phyloP scores from a whole-genome alignment of 140 eudicot species.

The Bidens hawaiensis region DNA sequence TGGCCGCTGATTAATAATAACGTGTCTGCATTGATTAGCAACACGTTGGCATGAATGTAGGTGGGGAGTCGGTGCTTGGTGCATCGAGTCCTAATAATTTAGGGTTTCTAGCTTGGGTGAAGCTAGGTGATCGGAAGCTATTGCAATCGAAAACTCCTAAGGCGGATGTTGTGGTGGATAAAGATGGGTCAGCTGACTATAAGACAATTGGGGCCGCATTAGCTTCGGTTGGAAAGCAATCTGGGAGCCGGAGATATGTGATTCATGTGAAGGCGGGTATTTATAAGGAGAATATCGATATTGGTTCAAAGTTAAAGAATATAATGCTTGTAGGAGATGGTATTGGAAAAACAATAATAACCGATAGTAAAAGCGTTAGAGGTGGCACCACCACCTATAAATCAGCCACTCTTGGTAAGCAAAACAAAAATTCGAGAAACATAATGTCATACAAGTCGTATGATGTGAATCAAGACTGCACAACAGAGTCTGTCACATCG shows the following conservation, averaged over 20 bases:
- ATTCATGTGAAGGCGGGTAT: conserved; percentile 63
- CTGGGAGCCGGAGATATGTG: conserved; percentile 54
- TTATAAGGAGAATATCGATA: conserved; percentile 60
- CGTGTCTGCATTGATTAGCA: conserved; percentile 57
- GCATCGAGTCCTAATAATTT: conserved; percentile 22
- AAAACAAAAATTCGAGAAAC: background rate
- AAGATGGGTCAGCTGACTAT: conserved; percentile 75
- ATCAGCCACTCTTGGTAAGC: conserved; percentile 91
- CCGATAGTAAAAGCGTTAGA: conserved; percentile 68
- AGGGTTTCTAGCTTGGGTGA: conserved; percentile 65
- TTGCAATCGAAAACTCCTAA: conserved; percentile 39
- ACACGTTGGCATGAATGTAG: conserved; percentile 63
- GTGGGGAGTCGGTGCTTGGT: conserved; percentile 11
- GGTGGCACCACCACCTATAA: conserved; percentile 80
- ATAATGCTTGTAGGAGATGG: conserved; percentile 89
- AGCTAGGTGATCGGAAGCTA: conserved; percentile 51
- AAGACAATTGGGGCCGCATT: conserved; percentile 55
- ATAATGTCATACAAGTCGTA: no score
- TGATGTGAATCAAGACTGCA: no score
- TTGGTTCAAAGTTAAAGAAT: conserved; percentile 44
- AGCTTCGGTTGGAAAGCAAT: conserved; percentile 51
- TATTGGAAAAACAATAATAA: conserved; percentile 67
- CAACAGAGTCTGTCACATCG: no score
- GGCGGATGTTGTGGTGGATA: conserved; percentile 66
- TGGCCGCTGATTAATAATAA: conserved; percentile 54